Percentiles rank a stretch among this genome's conserved stretches.
phyloP scores from a whole-genome alignment of 805 yeast genomes.

The Blastobotrys terrestris region DNA sequence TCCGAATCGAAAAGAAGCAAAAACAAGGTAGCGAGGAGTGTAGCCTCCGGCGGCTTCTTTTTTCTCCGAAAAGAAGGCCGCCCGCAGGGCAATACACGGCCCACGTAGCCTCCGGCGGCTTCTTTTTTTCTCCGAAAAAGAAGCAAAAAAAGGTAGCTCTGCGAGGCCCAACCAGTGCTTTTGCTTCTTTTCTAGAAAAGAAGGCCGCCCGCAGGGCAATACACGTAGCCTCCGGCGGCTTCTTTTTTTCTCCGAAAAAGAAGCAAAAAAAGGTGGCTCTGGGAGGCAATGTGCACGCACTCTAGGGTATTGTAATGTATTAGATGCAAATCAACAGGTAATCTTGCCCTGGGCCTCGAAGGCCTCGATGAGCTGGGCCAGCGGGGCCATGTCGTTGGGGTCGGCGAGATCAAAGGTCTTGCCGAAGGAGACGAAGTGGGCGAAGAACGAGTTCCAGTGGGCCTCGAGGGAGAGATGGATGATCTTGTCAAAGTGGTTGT shows the following conservation, averaged over 20 bases:
- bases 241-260: neutral
- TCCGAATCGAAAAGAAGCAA: too few species aligned
- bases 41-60: too few species aligned
- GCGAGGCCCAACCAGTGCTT: too few species aligned
- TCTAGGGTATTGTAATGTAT: neutral
- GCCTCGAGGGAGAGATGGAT: conserved; percentile 92
- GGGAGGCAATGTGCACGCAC: too few species aligned
- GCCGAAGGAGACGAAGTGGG: conserved; percentile 84
- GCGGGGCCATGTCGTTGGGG: conserved; percentile 70
- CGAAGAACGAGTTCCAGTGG: conserved; percentile 96
- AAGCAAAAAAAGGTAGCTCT: too few species aligned
- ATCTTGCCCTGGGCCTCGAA: conserved; percentile 86
- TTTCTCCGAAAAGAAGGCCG: too few species aligned
- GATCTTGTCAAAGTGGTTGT: conserved; percentile 89
- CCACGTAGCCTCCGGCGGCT: too few species aligned
- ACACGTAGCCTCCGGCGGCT: neutral
- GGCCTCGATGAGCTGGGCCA: conserved; percentile 66
- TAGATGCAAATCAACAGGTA: conserved; percentile 20
- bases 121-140: too few species aligned
- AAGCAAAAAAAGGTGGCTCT: neutral
- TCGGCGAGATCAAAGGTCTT: conserved; percentile 81
- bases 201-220: too few species aligned
- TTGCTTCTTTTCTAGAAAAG: too few species aligned
- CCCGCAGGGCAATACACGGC: too few species aligned
- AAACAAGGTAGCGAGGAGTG: too few species aligned